Percentiles rank a stretch among this genome's conserved stretches.
These are phyloP conservation scores for Endoconidiophora polonica DNA, from an alignment of 2,329 filamentous ascomycete species.

Conservation along the genomic window DNA sequence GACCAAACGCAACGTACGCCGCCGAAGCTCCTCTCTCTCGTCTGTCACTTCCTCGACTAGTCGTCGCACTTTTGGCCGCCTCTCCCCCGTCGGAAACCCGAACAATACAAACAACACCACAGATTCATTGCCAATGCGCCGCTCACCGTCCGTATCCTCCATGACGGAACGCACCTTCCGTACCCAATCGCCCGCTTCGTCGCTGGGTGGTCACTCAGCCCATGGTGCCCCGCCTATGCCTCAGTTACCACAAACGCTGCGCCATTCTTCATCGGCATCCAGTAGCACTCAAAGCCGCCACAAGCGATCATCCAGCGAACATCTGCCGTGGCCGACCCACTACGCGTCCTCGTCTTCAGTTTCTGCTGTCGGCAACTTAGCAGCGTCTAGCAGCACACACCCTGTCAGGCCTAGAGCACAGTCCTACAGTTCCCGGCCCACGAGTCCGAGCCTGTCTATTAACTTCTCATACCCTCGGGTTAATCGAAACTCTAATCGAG, in stretches of 20 bases:
- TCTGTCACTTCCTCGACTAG: constrained; percentile 29
- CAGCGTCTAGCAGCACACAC: constrained; percentile 1
- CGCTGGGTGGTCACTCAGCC: constrained; percentile 23
- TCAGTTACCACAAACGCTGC: neutral
- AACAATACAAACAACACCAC: neutral
- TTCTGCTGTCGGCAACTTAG: constrained; percentile 22
- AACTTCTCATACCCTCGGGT: constrained; percentile 42
- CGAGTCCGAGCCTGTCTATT: constrained; percentile 35
- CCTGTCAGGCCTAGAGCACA: constrained; percentile 28
- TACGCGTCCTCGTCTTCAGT: constrained; percentile 22
- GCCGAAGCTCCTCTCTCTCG: constrained; percentile 51
- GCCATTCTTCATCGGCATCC: neutral
- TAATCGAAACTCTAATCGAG: constrained; percentile 25
- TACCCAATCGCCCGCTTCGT: constrained; percentile 46
- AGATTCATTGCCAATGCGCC: constrained; percentile 29
- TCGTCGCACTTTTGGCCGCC: constrained; percentile 4
- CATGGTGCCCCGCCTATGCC: constrained; percentile 23
- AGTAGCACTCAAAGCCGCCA: constrained; percentile 33
- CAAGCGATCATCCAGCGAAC: constrained; percentile 33
- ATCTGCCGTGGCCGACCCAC: neutral
- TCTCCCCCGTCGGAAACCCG: neutral
- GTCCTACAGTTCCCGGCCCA: constrained; percentile 24
- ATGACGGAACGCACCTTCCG: constrained; percentile 86
- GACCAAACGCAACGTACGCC: constrained; percentile 65
- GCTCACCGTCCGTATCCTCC: constrained; percentile 55